Evolutionary conservation across 164 flowering plant species (phyloP), one percentile per base, ranked within the genome.

Genomic region (Saururus chinensis): DNA sequence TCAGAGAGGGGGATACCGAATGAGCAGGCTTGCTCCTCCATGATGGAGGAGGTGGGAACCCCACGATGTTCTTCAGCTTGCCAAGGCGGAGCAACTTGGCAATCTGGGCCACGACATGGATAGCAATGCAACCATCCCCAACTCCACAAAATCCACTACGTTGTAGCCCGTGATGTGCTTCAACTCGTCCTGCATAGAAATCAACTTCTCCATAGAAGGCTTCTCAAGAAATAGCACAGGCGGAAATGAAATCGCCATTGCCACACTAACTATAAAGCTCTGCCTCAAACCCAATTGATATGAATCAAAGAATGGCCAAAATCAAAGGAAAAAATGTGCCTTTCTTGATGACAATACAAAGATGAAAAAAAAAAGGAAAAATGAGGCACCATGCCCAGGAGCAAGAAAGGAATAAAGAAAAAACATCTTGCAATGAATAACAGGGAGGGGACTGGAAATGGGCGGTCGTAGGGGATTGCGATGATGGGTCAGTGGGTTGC

Each of bases 41-140:
- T 92, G 60, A 54, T 74, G 40, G 72, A 89, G 7, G 98, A 92
- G 0, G 96, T 92, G 56, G 98, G 95, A 7, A 92, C 74, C 98
- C 98, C 0, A 92, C 70, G 40, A 92, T 84, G 78, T 86, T 74
- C 45, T 66, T 64, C 35, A 92, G 84, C 62, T 82, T 76, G 11
- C 98, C 98, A 37, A 72, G 79, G 0, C 60, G 71, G 9, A 92
- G 37, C 0, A 92, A 79, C 76, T 83, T 87, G 6, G 85, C 96
- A 16, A 89, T 87, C 8, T 82, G 79, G 24, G 70, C 80, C 9
- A 92, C 88, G 16, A 93, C 96, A 69, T 76, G 84, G 40, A 64
- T 67, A 26, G 98, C 95, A 8, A 96, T 92, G n/a, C 52, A 22
- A 92, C 92, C 98, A 92, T 92, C 22, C 96, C 98, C 4, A 95